Evolutionary conservation across 345 rosid species (phyloP).

Genomic region (Eucalyptus fibrosa): DNA sequence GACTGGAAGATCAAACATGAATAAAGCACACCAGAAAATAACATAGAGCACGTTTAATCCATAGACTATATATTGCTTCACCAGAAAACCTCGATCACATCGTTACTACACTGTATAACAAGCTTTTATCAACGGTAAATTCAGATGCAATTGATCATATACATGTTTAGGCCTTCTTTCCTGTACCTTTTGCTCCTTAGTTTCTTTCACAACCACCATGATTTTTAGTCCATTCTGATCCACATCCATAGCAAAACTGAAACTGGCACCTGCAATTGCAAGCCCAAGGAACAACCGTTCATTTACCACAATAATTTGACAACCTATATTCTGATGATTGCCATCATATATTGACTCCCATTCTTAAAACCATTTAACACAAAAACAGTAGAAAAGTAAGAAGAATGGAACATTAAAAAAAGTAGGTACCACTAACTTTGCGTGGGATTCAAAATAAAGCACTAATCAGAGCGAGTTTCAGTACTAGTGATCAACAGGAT

Average conservation of each 20-base stretch:
- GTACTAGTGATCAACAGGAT: background rate
- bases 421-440: background rate
- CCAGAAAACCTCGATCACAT: background rate
- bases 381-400: background rate
- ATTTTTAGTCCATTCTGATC: background rate
- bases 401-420: background rate
- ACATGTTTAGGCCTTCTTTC: background rate
- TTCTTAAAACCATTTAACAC: background rate
- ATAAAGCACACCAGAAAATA: background rate
- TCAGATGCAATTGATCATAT: background rate
- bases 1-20: background rate
- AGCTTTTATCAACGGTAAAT: background rate
- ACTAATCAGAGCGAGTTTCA: background rate
- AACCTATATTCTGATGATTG: background rate
- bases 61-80: background rate
- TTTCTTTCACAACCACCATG: conserved; percentile 17
- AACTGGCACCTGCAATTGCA: conserved; percentile 22
- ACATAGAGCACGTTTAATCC: background rate
- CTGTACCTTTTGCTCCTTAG: background rate
- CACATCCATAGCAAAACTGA: conserved; percentile 37
- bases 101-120: background rate
- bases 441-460: background rate
- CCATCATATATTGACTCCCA: background rate
- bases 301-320: background rate
- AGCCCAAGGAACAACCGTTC: background rate